Conservation (phyloP, 306 rosid genomes). For the Sicyos edulis region DNA sequence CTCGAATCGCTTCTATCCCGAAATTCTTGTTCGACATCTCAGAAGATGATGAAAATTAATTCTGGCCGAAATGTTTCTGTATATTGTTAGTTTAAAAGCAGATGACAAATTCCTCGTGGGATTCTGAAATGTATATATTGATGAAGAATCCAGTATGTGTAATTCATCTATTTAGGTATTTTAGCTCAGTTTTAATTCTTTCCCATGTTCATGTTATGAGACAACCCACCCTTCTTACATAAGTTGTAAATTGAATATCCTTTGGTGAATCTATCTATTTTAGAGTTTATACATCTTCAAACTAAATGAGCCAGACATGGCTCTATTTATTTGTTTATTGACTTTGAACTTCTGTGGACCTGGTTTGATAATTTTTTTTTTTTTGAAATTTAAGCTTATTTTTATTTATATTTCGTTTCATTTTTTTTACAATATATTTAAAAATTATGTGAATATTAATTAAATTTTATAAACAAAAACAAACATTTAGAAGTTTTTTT, state of each 20-base stretch:
- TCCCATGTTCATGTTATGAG: neutral
- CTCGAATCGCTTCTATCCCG: constrained; percentile 63
- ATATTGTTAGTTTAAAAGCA: constrained; percentile 6
- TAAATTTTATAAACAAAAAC: too few relatives aligned
- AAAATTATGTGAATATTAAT: too few relatives aligned
- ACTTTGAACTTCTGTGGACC: too few relatives aligned
- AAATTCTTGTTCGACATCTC: constrained; percentile 66
- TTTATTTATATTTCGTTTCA: too few relatives aligned
- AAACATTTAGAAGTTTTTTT: too few relatives aligned
- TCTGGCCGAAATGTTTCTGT: constrained; percentile 24
- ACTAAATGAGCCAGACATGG: too few relatives aligned
- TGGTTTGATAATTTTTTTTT: too few relatives aligned
- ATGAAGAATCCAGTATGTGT: constrained; percentile 55
- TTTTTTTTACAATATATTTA: too few relatives aligned
- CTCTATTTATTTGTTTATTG: too few relatives aligned
- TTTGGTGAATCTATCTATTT: too few relatives aligned
- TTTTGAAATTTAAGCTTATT: too few relatives aligned
- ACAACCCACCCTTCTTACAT: neutral
- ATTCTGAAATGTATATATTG: constrained; percentile 53
- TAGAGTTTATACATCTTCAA: too few relatives aligned
- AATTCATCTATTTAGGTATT: constrained; percentile 22
- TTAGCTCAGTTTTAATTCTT: constrained; percentile 1
- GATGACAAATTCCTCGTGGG: constrained; percentile 24
- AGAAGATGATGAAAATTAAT: constrained; percentile 42
- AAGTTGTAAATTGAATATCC: constrained; percentile 10